These are phyloP conservation scores for Kalmanozyma brasiliensis DNA, from an alignment of 1,284 basidiomycete species.

Conservation along the genomic window DNA sequence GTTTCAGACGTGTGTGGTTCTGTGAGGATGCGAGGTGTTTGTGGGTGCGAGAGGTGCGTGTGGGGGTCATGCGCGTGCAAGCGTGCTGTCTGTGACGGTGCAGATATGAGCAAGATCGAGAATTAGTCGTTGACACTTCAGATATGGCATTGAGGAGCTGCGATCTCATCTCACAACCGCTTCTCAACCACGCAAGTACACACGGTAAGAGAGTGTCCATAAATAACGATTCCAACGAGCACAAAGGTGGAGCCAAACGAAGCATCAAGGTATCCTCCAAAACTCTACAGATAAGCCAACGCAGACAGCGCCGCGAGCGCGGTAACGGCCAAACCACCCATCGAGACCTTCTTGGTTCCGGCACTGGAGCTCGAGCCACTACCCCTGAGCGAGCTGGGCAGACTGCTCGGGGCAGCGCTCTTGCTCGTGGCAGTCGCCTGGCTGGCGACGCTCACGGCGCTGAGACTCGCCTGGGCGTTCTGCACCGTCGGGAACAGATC, in stretches of 20 bases:
- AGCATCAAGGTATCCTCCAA: neutral
- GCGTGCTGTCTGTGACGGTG: too few species aligned
- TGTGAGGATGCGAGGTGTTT: too few species aligned
- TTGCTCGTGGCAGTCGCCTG: constrained; percentile 20
- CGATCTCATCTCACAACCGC: too few species aligned
- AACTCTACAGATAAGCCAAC: constrained; percentile 12
- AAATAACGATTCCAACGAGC: neutral
- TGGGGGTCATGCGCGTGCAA: too few species aligned
- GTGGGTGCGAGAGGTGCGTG: too few species aligned
- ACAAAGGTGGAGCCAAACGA: neutral
- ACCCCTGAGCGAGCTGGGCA: constrained; percentile 14
- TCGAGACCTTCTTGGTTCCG: constrained; percentile 3
- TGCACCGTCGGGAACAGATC: constrained; percentile 21
- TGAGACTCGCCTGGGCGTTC: constrained; percentile 7
- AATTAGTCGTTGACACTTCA: too few species aligned
- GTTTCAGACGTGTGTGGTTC: too few species aligned
- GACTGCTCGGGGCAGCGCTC: constrained; percentile 7
- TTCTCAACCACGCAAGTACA: too few species aligned
- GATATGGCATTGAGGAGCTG: too few species aligned
- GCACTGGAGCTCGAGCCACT: neutral
- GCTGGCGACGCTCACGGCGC: constrained; percentile 11
- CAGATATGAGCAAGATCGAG: too few species aligned
- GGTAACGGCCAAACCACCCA: constrained; percentile 14
- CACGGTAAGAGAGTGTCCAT: constrained; percentile 4
- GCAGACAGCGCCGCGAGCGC: constrained; percentile 24